Percentiles rank a stretch among this genome's conserved stretches.
Evolutionary conservation across 441 rosid genomes (phyloP).

Genomic region (Populus hybrid): DNA sequence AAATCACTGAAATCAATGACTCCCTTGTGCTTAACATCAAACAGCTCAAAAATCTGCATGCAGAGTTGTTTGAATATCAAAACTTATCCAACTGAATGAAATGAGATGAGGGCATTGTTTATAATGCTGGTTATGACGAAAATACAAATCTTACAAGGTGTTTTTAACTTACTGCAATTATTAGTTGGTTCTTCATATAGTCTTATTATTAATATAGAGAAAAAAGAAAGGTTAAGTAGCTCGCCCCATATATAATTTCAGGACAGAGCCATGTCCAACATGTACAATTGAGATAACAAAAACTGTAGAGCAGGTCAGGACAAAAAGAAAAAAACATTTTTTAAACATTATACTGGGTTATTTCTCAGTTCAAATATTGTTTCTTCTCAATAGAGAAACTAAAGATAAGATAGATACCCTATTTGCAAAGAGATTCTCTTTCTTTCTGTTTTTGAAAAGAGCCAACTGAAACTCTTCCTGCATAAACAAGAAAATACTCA

Average conservation of each 20-base stretch:
- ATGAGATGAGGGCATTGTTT: neutral
- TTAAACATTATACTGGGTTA: neutral
- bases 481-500: conserved; percentile 18
- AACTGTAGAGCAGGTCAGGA: neutral
- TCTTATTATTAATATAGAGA: neutral
- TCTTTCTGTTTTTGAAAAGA: conserved; percentile 76
- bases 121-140: conserved; percentile 3
- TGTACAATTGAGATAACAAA: neutral
- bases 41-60: conserved; percentile 84
- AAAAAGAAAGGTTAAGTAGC: neutral
- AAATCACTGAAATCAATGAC: conserved; percentile 95
- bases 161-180: neutral
- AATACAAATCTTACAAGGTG: neutral
- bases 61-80: conserved; percentile 13
- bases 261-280: neutral
- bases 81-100: conserved; percentile 7
- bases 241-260: neutral
- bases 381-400: neutral
- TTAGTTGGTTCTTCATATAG: neutral
- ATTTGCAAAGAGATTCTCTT: conserved; percentile 90
- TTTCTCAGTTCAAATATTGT: neutral
- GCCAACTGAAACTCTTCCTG: conserved; percentile 99
- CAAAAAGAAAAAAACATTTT: neutral
- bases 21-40: conserved; percentile 89
- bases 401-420: conserved; percentile 45